phyloP scores from a whole-genome alignment of 164 flowering plant species.

The Stephania cephalantha region DNA sequence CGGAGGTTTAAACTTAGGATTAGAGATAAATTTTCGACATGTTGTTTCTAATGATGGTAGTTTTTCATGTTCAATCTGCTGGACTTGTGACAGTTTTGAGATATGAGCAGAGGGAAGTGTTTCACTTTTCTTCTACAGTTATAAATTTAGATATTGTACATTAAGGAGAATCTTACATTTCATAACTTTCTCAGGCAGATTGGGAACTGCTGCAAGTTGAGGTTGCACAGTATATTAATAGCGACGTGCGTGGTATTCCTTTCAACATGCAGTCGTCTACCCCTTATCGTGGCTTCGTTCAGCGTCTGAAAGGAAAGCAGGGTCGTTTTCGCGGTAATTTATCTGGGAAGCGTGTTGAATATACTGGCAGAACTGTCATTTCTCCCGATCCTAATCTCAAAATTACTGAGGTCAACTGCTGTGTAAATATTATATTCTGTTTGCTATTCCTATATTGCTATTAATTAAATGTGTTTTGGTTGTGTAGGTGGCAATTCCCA shows the following conservation, averaged over 20 bases:
- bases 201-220: slow-evolving; percentile 76
- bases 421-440: background rate
- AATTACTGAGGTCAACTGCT: slow-evolving; percentile 70
- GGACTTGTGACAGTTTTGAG: background rate
- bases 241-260: slow-evolving; percentile 71
- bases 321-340: slow-evolving; percentile 93
- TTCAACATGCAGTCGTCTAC: slow-evolving; percentile 21
- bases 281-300: slow-evolving; percentile 74
- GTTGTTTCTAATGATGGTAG: too few species aligned
- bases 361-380: slow-evolving; percentile 93
- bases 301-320: slow-evolving; percentile 92
- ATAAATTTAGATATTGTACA: background rate
- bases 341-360: slow-evolving; percentile 95
- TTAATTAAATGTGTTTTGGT: slow-evolving; percentile 10
- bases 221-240: slow-evolving; percentile 77
- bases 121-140: background rate
- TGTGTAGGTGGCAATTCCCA: slow-evolving; percentile 75
- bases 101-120: background rate
- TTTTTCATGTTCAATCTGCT: background rate
- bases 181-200: slow-evolving; percentile 29
- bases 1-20: too few species aligned
- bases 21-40: too few species aligned
- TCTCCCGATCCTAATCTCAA: slow-evolving; percentile 98
- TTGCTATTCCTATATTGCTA: slow-evolving; percentile 4
- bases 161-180: slow-evolving; percentile 5